These are phyloP conservation scores for Vitis labrusca DNA, from an alignment of 164 flowering plant genomes.

Conservation along the genomic window DNA sequence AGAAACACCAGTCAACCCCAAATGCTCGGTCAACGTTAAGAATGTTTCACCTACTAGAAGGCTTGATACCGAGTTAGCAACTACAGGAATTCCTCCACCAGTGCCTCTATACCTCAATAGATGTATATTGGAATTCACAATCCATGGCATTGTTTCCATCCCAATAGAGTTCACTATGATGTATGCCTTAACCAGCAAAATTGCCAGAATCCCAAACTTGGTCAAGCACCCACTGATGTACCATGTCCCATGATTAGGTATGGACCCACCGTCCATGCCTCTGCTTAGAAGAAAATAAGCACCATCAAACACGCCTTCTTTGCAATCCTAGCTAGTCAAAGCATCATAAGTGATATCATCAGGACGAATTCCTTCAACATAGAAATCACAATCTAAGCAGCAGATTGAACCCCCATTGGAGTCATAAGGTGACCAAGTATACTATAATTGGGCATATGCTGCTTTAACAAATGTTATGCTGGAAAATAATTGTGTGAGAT, in stretches of 20 bases:
- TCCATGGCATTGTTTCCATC: too few relatives aligned
- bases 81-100: too few relatives aligned
- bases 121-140: too few relatives aligned
- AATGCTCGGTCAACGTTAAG: too few relatives aligned
- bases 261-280: slow-evolving; percentile 60
- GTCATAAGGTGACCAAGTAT: slow-evolving; percentile 65
- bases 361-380: slow-evolving; percentile 57
- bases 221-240: slow-evolving; percentile 6
- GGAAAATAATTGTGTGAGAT: slow-evolving; percentile 60
- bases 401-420: slow-evolving; percentile 53
- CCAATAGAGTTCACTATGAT: too few relatives aligned
- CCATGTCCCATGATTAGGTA: slow-evolving; percentile 77
- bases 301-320: slow-evolving; percentile 54
- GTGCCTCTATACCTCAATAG: too few relatives aligned
- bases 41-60: too few relatives aligned
- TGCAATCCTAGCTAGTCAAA: slow-evolving; percentile 75
- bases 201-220: too few relatives aligned
- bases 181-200: too few relatives aligned
- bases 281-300: slow-evolving; percentile 54
- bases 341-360: slow-evolving; percentile 81
- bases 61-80: too few relatives aligned
- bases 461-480: slow-evolving; percentile 61
- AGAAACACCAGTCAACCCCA: too few relatives aligned
- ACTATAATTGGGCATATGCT: slow-evolving; percentile 59
- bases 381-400: slow-evolving; percentile 47